Evolutionary conservation across 768 basidiomycete species (phyloP).

Genomic region (Hypsizygus marmoreus): DNA sequence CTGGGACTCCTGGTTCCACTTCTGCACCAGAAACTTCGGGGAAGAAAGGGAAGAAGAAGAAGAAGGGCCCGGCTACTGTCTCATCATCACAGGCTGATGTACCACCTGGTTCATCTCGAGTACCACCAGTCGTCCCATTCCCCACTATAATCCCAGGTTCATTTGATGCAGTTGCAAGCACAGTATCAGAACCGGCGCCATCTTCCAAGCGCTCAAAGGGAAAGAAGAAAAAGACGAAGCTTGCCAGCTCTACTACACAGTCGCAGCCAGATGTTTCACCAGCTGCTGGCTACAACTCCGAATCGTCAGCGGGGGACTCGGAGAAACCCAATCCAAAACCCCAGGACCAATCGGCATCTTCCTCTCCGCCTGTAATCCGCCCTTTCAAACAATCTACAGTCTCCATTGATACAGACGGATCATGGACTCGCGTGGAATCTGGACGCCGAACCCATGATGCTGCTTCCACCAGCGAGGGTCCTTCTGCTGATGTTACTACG

Average conservation of each 20-base stretch:
- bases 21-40: slow-evolving; percentile 1
- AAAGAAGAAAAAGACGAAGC: slow-evolving; percentile 40
- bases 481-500: slow-evolving; percentile 39
- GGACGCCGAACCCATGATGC: slow-evolving; percentile 30
- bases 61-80: slow-evolving; percentile 3
- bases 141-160: slow-evolving; percentile 47
- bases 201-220: slow-evolving; percentile 12
- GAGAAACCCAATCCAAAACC: slow-evolving; percentile 7
- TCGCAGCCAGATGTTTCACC: neutral
- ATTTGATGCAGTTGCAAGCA: slow-evolving; percentile 31
- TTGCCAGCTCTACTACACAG: slow-evolving; percentile 4
- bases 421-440: slow-evolving; percentile 74
- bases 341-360: slow-evolving; percentile 9
- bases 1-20: neutral
- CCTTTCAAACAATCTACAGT: slow-evolving; percentile 24
- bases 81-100: neutral
- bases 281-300: neutral
- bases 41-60: slow-evolving; percentile 26
- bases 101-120: slow-evolving; percentile 5
- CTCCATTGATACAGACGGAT: slow-evolving; percentile 54
- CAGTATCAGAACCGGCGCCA: slow-evolving; percentile 1
- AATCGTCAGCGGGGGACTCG: slow-evolving; percentile 2
- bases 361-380: slow-evolving; percentile 20
- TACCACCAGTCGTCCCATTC: slow-evolving; percentile 28
- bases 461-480: slow-evolving; percentile 16